Percentiles rank a stretch among this genome's conserved stretches.
Conservation (phyloP, 1,284 basidiomycete species). For the Xerocomus minutiporus region DNA sequence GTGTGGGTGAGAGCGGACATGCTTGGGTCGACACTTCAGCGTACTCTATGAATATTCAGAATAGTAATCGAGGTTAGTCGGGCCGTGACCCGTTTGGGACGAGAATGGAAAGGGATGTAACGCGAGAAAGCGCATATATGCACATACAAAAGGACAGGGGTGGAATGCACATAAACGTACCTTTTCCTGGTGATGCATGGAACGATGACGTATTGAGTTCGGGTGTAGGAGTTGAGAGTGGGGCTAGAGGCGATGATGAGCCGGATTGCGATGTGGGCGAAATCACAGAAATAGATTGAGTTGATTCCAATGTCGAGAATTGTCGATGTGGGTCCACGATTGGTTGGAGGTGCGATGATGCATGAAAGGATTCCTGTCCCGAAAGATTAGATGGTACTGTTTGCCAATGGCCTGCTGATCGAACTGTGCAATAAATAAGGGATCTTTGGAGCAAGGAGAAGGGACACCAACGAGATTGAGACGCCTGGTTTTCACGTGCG, state of each 20-base stretch:
- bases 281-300: background rate
- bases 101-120: background rate
- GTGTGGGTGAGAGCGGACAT: background rate
- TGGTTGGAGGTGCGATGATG: background rate
- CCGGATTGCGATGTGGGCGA: background rate
- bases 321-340: background rate
- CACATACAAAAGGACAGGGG: background rate
- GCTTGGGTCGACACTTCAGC: conserved; percentile 14
- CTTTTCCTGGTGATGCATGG: background rate
- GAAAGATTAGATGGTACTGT: background rate
- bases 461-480: conserved; percentile 12
- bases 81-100: background rate
- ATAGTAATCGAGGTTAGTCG: background rate
- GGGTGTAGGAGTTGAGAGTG: background rate
- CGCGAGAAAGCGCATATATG: background rate
- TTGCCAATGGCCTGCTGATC: background rate
- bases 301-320: background rate
- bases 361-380: background rate
- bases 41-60: conserved; percentile 11
- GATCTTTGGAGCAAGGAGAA: background rate
- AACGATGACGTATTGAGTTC: background rate
- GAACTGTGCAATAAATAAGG: background rate
- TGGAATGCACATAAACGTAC: conserved; percentile 4
- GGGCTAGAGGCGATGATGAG: background rate
- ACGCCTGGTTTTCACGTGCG: conserved; percentile 2